These are phyloP conservation scores for Spongispora temasekensis DNA, from an alignment of 1,284 basidiomycete species.

Conservation along the genomic window DNA sequence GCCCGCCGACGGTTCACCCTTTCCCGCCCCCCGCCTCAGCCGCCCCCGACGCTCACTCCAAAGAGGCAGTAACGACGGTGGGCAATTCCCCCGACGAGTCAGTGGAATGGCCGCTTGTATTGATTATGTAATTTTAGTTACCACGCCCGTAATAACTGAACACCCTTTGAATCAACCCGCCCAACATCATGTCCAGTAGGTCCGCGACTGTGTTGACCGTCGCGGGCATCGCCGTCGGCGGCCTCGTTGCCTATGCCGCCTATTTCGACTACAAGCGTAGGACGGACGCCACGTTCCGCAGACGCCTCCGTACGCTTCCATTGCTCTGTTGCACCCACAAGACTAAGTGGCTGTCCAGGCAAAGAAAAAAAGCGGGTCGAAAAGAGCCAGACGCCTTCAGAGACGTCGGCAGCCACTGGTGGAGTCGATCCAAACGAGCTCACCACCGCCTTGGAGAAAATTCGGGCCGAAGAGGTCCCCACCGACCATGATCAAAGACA, in stretches of 20 bases:
- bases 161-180: too few relatives aligned
- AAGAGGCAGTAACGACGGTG: too few relatives aligned
- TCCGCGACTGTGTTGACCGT: constrained; percentile 54
- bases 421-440: constrained; percentile 54
- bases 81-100: too few relatives aligned
- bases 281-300: constrained; percentile 87
- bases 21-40: too few relatives aligned
- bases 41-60: too few relatives aligned
- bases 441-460: constrained; percentile 57
- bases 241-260: constrained; percentile 75
- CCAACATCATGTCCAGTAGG: constrained; percentile 44
- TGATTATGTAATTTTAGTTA: constrained; percentile 31
- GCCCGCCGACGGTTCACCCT: too few relatives aligned
- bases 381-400: constrained; percentile 72
- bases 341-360: constrained; percentile 47
- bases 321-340: constrained; percentile 8
- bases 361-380: constrained; percentile 90
- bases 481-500: constrained; percentile 75
- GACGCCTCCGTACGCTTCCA: constrained; percentile 77
- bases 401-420: constrained; percentile 38
- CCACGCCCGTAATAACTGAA: too few relatives aligned
- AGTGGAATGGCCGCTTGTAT: too few relatives aligned
- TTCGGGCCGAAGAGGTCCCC: constrained; percentile 69
- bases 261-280: constrained; percentile 97
- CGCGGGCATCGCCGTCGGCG: constrained; percentile 66